Base-by-base conservation (phyloP, 1,284 basidiomycete genomes). In the Veloboletus limbatus region DNA sequence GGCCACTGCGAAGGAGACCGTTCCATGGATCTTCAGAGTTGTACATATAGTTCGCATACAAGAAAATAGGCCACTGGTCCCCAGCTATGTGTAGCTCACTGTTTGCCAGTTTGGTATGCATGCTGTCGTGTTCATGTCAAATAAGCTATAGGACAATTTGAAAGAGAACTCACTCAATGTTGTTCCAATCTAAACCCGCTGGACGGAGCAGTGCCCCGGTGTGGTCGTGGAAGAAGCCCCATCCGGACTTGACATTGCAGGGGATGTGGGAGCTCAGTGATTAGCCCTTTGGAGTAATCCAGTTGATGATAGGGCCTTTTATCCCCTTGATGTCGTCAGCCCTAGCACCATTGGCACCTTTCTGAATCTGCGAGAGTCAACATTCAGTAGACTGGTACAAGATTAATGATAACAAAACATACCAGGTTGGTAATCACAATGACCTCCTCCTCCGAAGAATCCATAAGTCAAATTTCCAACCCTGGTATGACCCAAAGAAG, bases 301-400 rank as follows among this genome's bases (percentile, higher is more conserved):
- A 41, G n/a, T 41, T 16, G 6, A 41, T 33, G 20, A 40, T 6
- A 0, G 11, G 20, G 10, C 27, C 8, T 20, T 40, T 40, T 21
- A 40, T 40, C 4, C 39, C 26, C 18, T 56, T 56, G 3, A 46
- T 51, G 14, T 55, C 34, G 21, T 54, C 51, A 1, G 33, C 47
- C 20, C 54, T 34, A 7, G 48, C 46, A 24, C 47, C 45, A 22
- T 43, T 47, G 0, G 20, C 37, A 20, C 53, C 48, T 28, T 43
- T 53, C 21, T 53, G 48, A 16, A 54, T 43, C 55, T 55, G 28
- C n/a, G n/a, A n/a, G n/a, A n/a, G n/a, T n/a, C n/a, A n/a, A n/a
- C n/a, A n/a, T n/a, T n/a, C n/a, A n/a, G n/a, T n/a, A n/a, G n/a
- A n/a, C n/a, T n/a, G n/a, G n/a, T n/a, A n/a, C n/a, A n/a, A n/a